A percentile compares a stretch with the other conserved stretches of the same genome.
phyloP scores from a whole-genome alignment of 441 rosid genomes.

The Biscutella laevigata region DNA sequence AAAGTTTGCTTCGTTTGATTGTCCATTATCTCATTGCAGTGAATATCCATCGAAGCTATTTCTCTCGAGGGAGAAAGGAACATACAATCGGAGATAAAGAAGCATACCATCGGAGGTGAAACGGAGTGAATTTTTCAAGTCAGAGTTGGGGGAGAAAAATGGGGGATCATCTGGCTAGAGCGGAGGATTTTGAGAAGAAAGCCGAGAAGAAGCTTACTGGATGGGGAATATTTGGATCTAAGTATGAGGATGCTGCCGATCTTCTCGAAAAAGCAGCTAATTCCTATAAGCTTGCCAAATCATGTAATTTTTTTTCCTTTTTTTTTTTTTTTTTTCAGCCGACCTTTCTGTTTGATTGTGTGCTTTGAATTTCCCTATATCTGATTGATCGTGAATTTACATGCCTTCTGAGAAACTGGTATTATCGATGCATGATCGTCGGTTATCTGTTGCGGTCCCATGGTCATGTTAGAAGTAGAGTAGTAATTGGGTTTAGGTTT shows the following conservation, averaged over 20 bases:
- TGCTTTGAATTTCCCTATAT: too few relatives aligned
- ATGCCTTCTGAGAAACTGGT: too few relatives aligned
- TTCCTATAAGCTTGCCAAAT: slow-evolving; percentile 72
- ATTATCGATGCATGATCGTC: too few relatives aligned
- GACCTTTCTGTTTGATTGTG: background rate
- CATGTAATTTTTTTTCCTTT: slow-evolving; percentile 36
- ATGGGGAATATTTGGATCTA: slow-evolving; percentile 63
- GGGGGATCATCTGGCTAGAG: slow-evolving; percentile 57
- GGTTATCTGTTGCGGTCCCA: too few relatives aligned
- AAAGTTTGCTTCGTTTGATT: slow-evolving; percentile 15
- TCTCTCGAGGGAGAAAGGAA: background rate
- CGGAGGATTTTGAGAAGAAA: slow-evolving; percentile 62
- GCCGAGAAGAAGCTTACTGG: slow-evolving; percentile 68
- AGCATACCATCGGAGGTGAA: slow-evolving; percentile 5
- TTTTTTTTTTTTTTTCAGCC: background rate
- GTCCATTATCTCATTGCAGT: slow-evolving; percentile 5
- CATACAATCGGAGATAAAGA: slow-evolving; percentile 7
- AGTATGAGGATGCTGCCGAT: slow-evolving; percentile 69
- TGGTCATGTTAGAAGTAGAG: too few relatives aligned
- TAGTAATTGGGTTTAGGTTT: too few relatives aligned
- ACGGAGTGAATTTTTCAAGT: slow-evolving; percentile 1
- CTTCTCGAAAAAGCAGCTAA: slow-evolving; percentile 68
- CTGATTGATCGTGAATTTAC: too few relatives aligned
- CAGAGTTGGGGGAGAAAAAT: slow-evolving; percentile 21
- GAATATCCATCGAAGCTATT: slow-evolving; percentile 8